Percentiles rank a stretch among this genome's conserved stretches.
Conservation (phyloP, 176 grass and related monocot species). For the Oryza australiensis region DNA sequence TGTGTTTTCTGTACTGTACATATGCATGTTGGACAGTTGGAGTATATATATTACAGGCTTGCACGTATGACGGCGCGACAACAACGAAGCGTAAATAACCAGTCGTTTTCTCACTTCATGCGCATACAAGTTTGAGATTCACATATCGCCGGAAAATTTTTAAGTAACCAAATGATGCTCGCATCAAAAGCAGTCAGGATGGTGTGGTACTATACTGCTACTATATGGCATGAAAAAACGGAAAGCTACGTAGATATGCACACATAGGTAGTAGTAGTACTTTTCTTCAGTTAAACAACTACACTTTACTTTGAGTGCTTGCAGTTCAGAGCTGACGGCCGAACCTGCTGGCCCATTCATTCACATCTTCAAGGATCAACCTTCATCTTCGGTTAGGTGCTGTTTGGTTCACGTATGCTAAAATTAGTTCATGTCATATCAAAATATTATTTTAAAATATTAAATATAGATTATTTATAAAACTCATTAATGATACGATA, state of each 20-base stretch:
- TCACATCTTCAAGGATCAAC: background rate
- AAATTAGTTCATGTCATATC: too few relatives aligned
- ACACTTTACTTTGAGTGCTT: background rate
- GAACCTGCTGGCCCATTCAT: background rate
- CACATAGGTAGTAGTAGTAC: background rate
- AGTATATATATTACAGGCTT: background rate
- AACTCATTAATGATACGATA: too few relatives aligned
- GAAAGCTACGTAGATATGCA: background rate
- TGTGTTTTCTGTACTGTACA: background rate
- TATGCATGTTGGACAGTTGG: background rate
- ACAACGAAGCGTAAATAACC: background rate
- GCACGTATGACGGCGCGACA: background rate
- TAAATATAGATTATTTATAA: too few relatives aligned
- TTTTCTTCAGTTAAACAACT: background rate
- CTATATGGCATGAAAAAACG: conserved; percentile 1
- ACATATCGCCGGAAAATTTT: background rate
- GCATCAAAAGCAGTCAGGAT: conserved; percentile 18
- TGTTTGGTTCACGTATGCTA: too few relatives aligned
- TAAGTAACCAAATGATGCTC: background rate
- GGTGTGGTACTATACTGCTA: background rate
- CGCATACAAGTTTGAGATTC: conserved; percentile 1
- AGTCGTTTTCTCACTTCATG: background rate
- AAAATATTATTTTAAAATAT: too few relatives aligned
- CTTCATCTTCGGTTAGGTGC: background rate
- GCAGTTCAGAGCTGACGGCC: background rate